phyloP scores from a whole-genome alignment of 805 yeast species.

The Candida stauntonica region DNA sequence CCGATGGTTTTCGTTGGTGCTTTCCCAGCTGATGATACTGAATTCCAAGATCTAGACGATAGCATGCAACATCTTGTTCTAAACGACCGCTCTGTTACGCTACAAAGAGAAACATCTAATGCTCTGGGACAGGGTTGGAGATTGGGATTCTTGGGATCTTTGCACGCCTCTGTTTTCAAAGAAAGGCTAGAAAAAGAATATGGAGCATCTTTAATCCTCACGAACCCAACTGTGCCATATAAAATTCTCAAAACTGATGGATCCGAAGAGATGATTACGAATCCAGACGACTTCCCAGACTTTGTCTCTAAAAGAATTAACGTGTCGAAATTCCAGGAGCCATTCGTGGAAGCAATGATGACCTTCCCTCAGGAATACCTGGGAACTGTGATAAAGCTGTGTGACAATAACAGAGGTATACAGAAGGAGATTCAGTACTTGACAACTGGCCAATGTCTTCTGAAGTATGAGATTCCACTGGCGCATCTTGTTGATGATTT shows the following conservation, averaged over 20 bases:
- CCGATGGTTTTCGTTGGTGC: constrained; percentile 99
- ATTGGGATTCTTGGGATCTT: constrained; percentile 87
- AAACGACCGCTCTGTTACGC: constrained; percentile 87
- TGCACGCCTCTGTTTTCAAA: constrained; percentile 92
- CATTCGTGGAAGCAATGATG: constrained; percentile 86
- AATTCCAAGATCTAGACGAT: constrained; percentile 85
- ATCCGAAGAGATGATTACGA: constrained; percentile 60
- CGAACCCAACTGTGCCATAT: constrained; percentile 96
- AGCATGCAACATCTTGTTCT: constrained; percentile 82
- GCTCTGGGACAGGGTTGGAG: constrained; percentile 99
- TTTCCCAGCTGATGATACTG: constrained; percentile 92
- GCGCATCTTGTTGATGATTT: constrained; percentile 92
- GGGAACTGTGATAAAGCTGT: constrained; percentile 81
- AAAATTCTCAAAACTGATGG: constrained; percentile 68
- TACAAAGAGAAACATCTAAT: constrained; percentile 86
- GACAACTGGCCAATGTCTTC: constrained; percentile 72
- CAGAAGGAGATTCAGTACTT: constrained; percentile 77
- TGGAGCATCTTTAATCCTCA: constrained; percentile 86
- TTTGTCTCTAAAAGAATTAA: constrained; percentile 33
- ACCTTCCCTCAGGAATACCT: constrained; percentile 86
- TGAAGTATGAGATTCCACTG: constrained; percentile 79
- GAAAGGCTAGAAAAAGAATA: constrained; percentile 91
- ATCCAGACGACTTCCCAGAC: constrained; percentile 92
- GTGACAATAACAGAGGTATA: constrained; percentile 78
- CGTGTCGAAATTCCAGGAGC: constrained; percentile 65